Conservation (phyloP, 1,284 basidiomycete species). For the Cryptococcus deneoformans region DNA sequence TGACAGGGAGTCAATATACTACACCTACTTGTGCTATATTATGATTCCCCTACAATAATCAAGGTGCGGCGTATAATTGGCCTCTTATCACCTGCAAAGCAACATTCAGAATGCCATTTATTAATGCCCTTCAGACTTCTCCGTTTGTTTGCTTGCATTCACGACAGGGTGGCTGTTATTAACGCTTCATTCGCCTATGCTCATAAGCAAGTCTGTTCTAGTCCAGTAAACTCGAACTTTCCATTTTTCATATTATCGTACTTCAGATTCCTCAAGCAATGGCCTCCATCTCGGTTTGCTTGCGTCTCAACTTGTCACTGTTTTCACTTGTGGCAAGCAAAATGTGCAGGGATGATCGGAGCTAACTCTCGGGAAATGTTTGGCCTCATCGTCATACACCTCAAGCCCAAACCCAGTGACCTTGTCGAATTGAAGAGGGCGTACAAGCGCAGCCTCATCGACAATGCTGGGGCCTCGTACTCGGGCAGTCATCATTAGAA, state of each 20-base stretch:
- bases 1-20: too few relatives aligned
- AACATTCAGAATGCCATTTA: too few relatives aligned
- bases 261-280: constrained; percentile 23
- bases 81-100: too few relatives aligned
- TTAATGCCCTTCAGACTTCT: too few relatives aligned
- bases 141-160: too few relatives aligned
- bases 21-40: too few relatives aligned
- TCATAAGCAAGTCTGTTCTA: too few relatives aligned
- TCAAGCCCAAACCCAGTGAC: constrained; percentile 79
- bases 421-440: constrained; percentile 72
- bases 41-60: too few relatives aligned
- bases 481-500: constrained; percentile 79
- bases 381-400: constrained; percentile 28
- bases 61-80: too few relatives aligned
- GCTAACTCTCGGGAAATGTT: constrained; percentile 17
- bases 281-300: constrained; percentile 14
- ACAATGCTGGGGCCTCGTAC: constrained; percentile 74
- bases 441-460: constrained; percentile 76
- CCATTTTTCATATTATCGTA: constrained; percentile 14
- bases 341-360: constrained; percentile 21
- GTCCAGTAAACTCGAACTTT: constrained; percentile 3
- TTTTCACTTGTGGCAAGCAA: constrained; percentile 29
- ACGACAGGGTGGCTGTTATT: too few relatives aligned
- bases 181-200: too few relatives aligned
- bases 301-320: constrained; percentile 10